Percentiles rank a stretch among this genome's conserved stretches.
Conservation (phyloP, 2,329 filamentous ascomycete genomes). For the Exophiala dermatitidis region DNA sequence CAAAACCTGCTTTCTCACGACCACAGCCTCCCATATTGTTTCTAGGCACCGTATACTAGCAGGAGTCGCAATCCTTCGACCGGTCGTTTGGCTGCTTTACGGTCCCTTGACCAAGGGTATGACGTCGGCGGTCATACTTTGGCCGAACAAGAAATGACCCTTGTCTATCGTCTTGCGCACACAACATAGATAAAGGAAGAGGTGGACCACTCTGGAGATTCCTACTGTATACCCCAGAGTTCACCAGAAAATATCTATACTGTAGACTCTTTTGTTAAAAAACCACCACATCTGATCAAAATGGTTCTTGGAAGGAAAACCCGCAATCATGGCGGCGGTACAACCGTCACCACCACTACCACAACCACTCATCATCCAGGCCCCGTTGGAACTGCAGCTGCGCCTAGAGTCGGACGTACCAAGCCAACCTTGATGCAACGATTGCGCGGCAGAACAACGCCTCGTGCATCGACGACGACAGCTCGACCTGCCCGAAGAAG, state of each 20-base stretch:
- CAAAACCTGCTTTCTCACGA: no score
- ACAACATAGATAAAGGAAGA: background rate
- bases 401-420: constrained; percentile 22
- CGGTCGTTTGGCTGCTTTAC: no score
- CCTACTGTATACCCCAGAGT: background rate
- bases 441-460: constrained; percentile 40
- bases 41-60: no score
- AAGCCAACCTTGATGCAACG: constrained; percentile 51
- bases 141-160: background rate
- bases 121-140: background rate
- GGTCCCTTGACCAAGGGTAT: background rate
- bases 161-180: background rate
- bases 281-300: background rate
- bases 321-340: constrained; percentile 11
- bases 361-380: constrained; percentile 16
- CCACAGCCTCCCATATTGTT: no score
- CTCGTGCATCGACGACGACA: constrained; percentile 38
- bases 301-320: constrained; percentile 19
- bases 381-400: background rate
- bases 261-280: background rate
- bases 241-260: background rate
- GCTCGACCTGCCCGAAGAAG: constrained; percentile 31
- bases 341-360: constrained; percentile 19
- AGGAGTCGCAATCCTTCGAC: no score
- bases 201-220: background rate